phyloP scores from a whole-genome alignment of 768 basidiomycete genomes.

The Russula griseocarnosa region DNA sequence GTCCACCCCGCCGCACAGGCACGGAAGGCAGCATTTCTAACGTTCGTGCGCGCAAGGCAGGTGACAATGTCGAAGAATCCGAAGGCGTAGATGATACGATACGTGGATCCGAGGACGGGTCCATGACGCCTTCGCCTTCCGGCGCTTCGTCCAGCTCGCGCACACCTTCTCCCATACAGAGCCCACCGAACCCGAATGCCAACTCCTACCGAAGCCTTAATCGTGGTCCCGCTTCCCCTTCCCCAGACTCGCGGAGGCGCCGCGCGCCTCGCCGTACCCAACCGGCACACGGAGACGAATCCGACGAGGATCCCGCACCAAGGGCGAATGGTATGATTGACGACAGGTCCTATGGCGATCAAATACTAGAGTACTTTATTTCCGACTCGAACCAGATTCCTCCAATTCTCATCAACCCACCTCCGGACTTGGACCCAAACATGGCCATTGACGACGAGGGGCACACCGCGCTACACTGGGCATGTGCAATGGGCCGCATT shows the following conservation, averaged over 20 bases:
- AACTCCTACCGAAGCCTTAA: conserved; percentile 40
- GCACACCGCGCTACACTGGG: conserved; percentile 97
- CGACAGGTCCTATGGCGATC: conserved; percentile 80
- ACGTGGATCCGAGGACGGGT: conserved; percentile 79
- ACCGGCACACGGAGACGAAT: conserved; percentile 39
- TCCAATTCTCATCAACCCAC: conserved; percentile 78
- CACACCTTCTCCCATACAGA: conserved; percentile 84
- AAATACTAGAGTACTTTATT: conserved; percentile 97
- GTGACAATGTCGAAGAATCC: conserved; percentile 48
- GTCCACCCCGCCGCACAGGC: conserved; percentile 36
- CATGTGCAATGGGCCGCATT: conserved; percentile 97
- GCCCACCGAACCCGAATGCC: conserved; percentile 48
- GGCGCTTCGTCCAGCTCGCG: conserved; percentile 84
- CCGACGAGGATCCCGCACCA: conserved; percentile 43
- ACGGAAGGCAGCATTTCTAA: conserved; percentile 28
- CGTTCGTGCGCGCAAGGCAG: conserved; percentile 53
- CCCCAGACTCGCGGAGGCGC: conserved; percentile 43
- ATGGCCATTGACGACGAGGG: conserved; percentile 98
- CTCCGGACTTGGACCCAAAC: conserved; percentile 89
- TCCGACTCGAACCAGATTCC: conserved; percentile 94
- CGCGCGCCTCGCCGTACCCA: conserved; percentile 43
- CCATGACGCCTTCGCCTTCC: conserved; percentile 87
- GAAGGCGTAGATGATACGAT: conserved; percentile 55
- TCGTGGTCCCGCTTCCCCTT: conserved; percentile 38
- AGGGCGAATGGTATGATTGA: conserved; percentile 47